These are phyloP conservation scores for Saturnispora gosingensis DNA, from an alignment of 805 yeast species.

Conservation along the genomic window DNA sequence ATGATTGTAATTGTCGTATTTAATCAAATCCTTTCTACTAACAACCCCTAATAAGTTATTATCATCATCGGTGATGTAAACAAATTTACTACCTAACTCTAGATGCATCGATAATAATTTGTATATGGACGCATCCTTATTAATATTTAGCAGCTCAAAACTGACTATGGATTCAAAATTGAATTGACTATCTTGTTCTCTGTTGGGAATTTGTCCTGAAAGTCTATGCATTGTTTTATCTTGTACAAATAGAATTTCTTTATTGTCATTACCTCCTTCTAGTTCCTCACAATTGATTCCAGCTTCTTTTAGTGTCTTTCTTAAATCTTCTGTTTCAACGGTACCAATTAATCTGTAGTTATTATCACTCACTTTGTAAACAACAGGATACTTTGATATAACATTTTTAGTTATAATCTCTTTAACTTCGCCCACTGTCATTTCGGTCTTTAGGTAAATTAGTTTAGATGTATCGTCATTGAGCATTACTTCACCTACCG, in stretches of 20 bases:
- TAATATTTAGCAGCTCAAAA: constrained; percentile 53
- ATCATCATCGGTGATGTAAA: constrained; percentile 46
- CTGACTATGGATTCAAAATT: constrained; percentile 33
- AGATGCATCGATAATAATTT: constrained; percentile 59
- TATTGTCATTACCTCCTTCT: neutral
- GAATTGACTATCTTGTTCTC: constrained; percentile 9
- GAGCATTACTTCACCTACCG: constrained; percentile 57
- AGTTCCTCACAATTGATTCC: neutral
- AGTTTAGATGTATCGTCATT: neutral
- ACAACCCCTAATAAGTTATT: constrained; percentile 61
- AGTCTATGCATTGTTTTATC: constrained; percentile 5
- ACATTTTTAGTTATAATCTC: constrained; percentile 26
- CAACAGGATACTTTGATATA: constrained; percentile 47
- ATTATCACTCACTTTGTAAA: constrained; percentile 20
- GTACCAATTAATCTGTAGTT: constrained; percentile 35
- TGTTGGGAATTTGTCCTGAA: neutral
- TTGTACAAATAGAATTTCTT: constrained; percentile 13
- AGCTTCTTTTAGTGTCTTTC: constrained; percentile 19
- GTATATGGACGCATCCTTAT: constrained; percentile 46
- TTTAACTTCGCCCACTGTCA: constrained; percentile 24
- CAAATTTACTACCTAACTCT: constrained; percentile 69
- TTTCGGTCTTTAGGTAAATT: neutral
- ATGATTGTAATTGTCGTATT: constrained; percentile 40
- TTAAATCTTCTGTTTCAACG: constrained; percentile 35
- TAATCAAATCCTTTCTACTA: constrained; percentile 74